A percentile compares a stretch with the other conserved stretches of the same genome.
Conservation (phyloP, 306 rosid species). For the Senna tora region DNA sequence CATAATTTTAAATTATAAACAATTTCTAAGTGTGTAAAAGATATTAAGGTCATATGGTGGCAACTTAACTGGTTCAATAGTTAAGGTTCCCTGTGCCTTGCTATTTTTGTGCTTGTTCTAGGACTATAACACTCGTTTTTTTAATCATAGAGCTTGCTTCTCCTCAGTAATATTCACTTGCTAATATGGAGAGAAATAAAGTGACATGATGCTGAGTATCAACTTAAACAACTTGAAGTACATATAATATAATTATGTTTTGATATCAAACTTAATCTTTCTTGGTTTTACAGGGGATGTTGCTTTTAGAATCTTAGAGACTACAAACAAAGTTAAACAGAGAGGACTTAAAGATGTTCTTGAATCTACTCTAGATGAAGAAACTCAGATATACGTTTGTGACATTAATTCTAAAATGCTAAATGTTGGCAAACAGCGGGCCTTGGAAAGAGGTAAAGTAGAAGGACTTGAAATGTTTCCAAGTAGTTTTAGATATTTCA, state of each 20-base stretch:
- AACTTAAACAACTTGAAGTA: neutral
- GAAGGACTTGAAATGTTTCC: slow-evolving; percentile 15
- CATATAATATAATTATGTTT: neutral
- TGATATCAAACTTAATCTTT: slow-evolving; percentile 21
- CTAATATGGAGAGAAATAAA: slow-evolving; percentile 13
- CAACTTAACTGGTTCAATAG: slow-evolving; percentile 20
- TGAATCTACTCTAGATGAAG: slow-evolving; percentile 61
- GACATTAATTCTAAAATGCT: slow-evolving; percentile 92
- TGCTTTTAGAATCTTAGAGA: slow-evolving; percentile 86
- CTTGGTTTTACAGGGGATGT: slow-evolving; percentile 77
- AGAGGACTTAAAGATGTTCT: slow-evolving; percentile 60
- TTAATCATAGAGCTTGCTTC: slow-evolving; percentile 27
- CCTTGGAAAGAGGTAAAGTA: slow-evolving; percentile 69
- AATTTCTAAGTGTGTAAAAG: slow-evolving; percentile 2
- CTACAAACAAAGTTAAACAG: slow-evolving; percentile 63
- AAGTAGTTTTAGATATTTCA: slow-evolving; percentile 13
- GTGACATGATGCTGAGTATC: slow-evolving; percentile 24
- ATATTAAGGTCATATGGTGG: slow-evolving; percentile 11
- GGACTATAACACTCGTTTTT: neutral
- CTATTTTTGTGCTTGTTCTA: neutral
- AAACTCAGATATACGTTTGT: slow-evolving; percentile 79
- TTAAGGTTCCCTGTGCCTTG: neutral
- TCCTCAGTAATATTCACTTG: slow-evolving; percentile 15
- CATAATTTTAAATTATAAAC: neutral
- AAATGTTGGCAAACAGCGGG: slow-evolving; percentile 78